phyloP scores from a whole-genome alignment of 768 basidiomycete genomes.

The Suillus ampliporus region DNA sequence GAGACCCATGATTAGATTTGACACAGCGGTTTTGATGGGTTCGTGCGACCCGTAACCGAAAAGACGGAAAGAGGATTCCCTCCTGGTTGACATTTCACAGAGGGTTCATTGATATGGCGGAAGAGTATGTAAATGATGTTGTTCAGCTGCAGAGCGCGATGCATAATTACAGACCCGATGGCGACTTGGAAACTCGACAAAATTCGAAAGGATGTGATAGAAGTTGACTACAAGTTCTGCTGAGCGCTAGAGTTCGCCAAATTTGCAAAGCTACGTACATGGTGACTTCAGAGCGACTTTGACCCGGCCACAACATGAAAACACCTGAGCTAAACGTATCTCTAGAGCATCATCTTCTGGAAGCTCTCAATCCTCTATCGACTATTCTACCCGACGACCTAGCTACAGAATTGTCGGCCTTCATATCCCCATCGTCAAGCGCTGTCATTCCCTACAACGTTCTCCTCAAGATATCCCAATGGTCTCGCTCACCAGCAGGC shows the following conservation, averaged over 20 bases:
- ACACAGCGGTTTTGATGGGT: too few relatives aligned
- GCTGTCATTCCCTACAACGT: conserved; percentile 64
- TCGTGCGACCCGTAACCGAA: too few relatives aligned
- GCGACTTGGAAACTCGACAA: background rate
- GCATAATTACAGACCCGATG: background rate
- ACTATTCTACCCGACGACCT: conserved; percentile 52
- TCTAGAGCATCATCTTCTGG: conserved; percentile 66
- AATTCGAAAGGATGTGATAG: background rate
- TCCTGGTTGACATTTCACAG: background rate
- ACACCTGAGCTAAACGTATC: conserved; percentile 67
- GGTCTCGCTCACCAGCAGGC: conserved; percentile 65
- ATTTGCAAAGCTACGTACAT: background rate
- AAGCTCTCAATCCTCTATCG: conserved; percentile 51
- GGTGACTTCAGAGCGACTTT: too few relatives aligned
- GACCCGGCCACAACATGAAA: too few relatives aligned
- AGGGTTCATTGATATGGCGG: background rate
- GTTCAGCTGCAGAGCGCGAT: background rate
- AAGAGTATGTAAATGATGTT: background rate
- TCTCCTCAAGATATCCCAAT: conserved; percentile 65
- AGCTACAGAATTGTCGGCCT: conserved; percentile 45
- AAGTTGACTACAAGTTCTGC: background rate
- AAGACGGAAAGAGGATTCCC: too few relatives aligned
- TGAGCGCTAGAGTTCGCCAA: background rate
- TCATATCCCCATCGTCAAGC: conserved; percentile 37
- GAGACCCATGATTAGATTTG: too few relatives aligned